phyloP scores from a whole-genome alignment of 805 yeast species.

The Lipomyces anomalus region DNA sequence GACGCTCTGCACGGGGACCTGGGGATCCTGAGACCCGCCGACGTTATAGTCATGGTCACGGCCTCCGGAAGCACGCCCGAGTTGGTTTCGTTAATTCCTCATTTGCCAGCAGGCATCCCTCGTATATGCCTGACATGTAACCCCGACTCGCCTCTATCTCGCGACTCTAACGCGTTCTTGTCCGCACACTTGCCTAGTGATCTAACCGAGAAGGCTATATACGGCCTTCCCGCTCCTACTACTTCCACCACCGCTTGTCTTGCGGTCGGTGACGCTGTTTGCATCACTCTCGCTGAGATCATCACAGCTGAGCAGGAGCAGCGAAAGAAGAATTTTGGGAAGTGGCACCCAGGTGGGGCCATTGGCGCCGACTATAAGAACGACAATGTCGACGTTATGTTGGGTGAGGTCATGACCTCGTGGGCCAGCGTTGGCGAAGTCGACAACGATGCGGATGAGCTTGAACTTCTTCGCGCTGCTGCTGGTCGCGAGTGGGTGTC shows the following conservation, averaged over 20 bases:
- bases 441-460: constrained; percentile 18
- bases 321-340: constrained; percentile 55
- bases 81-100: constrained; percentile 50
- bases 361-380: constrained; percentile 53
- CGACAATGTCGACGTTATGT: not conserved
- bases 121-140: constrained; percentile 60
- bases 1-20: constrained; percentile 91
- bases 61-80: constrained; percentile 85
- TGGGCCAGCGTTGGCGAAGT: constrained; percentile 19
- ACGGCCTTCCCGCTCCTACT: constrained; percentile 85
- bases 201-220: constrained; percentile 55
- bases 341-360: constrained; percentile 87
- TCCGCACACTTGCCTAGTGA: constrained; percentile 57
- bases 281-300: constrained; percentile 66
- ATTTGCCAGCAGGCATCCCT: constrained; percentile 49
- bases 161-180: constrained; percentile 48
- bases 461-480: constrained; percentile 20
- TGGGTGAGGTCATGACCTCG: constrained; percentile 16
- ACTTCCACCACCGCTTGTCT: constrained; percentile 73
- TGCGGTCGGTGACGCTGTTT: constrained; percentile 71
- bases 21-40: constrained; percentile 55
- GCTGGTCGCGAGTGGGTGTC: constrained; percentile 24
- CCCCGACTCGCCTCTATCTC: constrained; percentile 50
- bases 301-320: constrained; percentile 50
- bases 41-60: constrained; percentile 61